Evolutionary conservation across 768 basidiomycete species (phyloP).

Genomic region (Lactifluus volemus): DNA sequence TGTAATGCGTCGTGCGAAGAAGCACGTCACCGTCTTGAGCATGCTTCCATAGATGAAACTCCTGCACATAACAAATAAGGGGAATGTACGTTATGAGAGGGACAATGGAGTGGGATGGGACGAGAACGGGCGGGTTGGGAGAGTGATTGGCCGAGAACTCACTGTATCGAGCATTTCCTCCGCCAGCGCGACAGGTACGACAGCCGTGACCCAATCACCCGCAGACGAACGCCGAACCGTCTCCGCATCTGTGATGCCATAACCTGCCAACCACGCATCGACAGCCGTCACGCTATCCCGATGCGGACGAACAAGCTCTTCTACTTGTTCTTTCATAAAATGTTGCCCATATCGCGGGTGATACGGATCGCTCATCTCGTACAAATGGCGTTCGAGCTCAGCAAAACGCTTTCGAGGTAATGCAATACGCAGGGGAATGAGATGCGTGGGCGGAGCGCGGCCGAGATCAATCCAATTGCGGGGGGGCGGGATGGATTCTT

Average conservation of each 20-base stretch:
- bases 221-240: constrained; percentile 43
- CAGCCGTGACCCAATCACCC: constrained; percentile 59
- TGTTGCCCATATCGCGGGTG: constrained; percentile 28
- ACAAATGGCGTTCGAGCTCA: constrained; percentile 22
- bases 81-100: background rate
- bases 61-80: constrained; percentile 28
- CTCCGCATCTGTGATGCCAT: constrained; percentile 28
- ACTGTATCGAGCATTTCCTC: constrained; percentile 70
- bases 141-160: constrained; percentile 16
- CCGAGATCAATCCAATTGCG: constrained; percentile 39
- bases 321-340: constrained; percentile 58
- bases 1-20: constrained; percentile 61
- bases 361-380: constrained; percentile 21
- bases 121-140: too few relatives aligned
- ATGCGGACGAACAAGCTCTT: constrained; percentile 50
- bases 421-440: constrained; percentile 39
- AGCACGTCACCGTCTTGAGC: constrained; percentile 35
- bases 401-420: constrained; percentile 21
- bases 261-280: constrained; percentile 49
- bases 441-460: constrained; percentile 36
- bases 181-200: constrained; percentile 46
- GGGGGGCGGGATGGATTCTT: constrained; percentile 27
- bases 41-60: constrained; percentile 57
- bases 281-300: constrained; percentile 44
- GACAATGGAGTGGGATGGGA: background rate